A percentile compares a stretch with the other conserved stretches of the same genome.
Evolutionary conservation across 2,329 filamentous ascomycete species (phyloP).

Genomic region (Ascosphaera apis): DNA sequence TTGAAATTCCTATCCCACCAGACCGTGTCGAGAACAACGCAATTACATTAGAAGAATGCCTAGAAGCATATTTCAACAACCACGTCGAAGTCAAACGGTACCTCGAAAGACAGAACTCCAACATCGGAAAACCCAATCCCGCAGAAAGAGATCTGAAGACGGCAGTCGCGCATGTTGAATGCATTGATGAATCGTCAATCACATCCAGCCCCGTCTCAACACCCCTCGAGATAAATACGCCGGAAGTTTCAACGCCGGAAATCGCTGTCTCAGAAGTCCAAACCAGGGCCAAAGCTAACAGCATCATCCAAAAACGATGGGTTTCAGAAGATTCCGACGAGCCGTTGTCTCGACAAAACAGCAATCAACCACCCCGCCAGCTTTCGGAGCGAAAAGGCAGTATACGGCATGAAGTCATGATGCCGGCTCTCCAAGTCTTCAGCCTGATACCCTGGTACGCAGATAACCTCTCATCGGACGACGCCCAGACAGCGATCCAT

Average conservation of each 20-base stretch:
- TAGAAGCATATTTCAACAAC: constrained; percentile 91
- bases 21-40: constrained; percentile 41
- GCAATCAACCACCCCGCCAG: constrained; percentile 6
- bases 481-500: constrained; percentile 69
- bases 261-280: not conserved
- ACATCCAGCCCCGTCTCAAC: not conserved
- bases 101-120: constrained; percentile 31
- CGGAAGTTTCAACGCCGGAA: constrained; percentile 9
- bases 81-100: constrained; percentile 71
- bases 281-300: constrained; percentile 11
- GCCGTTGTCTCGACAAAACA: constrained; percentile 10
- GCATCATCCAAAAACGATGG: constrained; percentile 23
- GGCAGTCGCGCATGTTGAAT: not conserved
- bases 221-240: constrained; percentile 1
- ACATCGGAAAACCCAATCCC: not conserved
- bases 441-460: constrained; percentile 86
- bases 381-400: constrained; percentile 16
- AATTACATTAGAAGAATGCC: constrained; percentile 68
- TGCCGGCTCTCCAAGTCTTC: constrained; percentile 96
- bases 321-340: constrained; percentile 21
- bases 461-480: constrained; percentile 36
- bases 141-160: not conserved
- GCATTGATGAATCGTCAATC: not conserved
- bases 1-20: constrained; percentile 75
- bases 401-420: constrained; percentile 59